Conservation (phyloP, 2,329 filamentous ascomycete species). For the Didymosphaeria variabile region DNA sequence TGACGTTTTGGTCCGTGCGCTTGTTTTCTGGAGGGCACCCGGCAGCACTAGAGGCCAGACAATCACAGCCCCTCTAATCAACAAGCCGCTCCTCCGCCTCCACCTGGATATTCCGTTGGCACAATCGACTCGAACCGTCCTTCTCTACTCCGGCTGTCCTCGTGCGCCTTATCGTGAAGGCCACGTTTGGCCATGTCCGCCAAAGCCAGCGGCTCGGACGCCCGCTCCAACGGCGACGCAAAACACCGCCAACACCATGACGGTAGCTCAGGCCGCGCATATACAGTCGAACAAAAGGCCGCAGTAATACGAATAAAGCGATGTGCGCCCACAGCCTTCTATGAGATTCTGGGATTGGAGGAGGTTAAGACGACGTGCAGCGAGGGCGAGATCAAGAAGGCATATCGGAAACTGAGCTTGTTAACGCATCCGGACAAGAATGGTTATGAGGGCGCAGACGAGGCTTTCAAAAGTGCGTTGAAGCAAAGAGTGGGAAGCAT, state of each 20-base stretch:
- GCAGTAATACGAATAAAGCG: constrained; percentile 88
- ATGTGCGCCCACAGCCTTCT: constrained; percentile 88
- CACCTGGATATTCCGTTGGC: not conserved
- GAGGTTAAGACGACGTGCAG: constrained; percentile 70
- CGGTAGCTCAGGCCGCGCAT: constrained; percentile 78
- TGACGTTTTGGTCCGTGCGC: constrained; percentile 34
- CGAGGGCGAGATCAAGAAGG: constrained; percentile 94
- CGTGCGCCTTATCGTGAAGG: constrained; percentile 6
- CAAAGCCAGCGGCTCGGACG: constrained; percentile 55
- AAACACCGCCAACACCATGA: constrained; percentile 74
- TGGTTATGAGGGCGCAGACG: constrained; percentile 91
- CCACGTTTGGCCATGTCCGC: constrained; percentile 48
- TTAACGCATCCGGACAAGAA: constrained; percentile 99
- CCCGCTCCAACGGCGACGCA: constrained; percentile 48
- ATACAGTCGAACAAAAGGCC: constrained; percentile 88
- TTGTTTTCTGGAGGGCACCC: constrained; percentile 23
- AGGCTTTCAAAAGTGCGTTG: constrained; percentile 85
- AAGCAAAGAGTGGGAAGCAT: not conserved
- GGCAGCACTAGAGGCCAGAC: constrained; percentile 13
- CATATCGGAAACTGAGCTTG: constrained; percentile 91
- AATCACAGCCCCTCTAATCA: constrained; percentile 9
- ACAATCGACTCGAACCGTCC: constrained; percentile 13
- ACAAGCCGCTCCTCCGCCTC: constrained; percentile 10
- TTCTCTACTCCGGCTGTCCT: constrained; percentile 17
- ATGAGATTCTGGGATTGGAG: constrained; percentile 87